Conservation (phyloP, 2,329 filamentous ascomycete genomes). For the Penicillium hordei region DNA sequence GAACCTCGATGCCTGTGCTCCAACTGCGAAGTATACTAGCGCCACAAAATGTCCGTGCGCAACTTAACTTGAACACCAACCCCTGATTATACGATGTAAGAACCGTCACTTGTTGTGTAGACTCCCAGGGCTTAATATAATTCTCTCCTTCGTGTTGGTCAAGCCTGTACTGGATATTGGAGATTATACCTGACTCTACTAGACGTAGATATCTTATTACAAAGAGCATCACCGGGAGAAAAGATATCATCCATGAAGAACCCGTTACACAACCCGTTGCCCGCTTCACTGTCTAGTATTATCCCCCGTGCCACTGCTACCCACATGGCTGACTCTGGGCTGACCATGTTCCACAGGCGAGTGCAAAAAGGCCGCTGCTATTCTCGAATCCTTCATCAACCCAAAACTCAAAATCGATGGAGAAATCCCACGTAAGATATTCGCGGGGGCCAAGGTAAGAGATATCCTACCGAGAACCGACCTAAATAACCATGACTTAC, state of each 20-base stretch:
- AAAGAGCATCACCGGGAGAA: not conserved
- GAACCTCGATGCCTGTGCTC: too few relatives aligned
- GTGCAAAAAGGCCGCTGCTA: constrained; percentile 94
- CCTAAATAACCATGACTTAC: not conserved
- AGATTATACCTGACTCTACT: not conserved
- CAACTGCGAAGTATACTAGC: not conserved
- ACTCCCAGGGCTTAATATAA: not conserved
- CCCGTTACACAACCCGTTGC: constrained; percentile 7
- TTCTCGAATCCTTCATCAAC: constrained; percentile 89
- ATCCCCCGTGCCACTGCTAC: not conserved
- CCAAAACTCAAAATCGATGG: constrained; percentile 95
- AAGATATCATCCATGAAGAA: constrained; percentile 1
- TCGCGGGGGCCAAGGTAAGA: constrained; percentile 81
- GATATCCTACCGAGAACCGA: not conserved
- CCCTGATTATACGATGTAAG: not conserved
- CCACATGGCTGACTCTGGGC: not conserved
- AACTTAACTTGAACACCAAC: not conserved
- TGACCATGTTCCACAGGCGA: constrained; percentile 63
- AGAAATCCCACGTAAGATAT: constrained; percentile 84
- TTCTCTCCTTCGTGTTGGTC: not conserved
- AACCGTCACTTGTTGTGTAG: not conserved
- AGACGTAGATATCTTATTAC: not conserved
- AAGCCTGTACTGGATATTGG: not conserved
- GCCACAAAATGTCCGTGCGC: not conserved
- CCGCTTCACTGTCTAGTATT: constrained; percentile 11